Percentiles rank a stretch among this genome's conserved stretches.
These are phyloP conservation scores for Cladosporium oxysporum DNA, from an alignment of 2,329 filamentous ascomycete genomes.

Conservation along the genomic window DNA sequence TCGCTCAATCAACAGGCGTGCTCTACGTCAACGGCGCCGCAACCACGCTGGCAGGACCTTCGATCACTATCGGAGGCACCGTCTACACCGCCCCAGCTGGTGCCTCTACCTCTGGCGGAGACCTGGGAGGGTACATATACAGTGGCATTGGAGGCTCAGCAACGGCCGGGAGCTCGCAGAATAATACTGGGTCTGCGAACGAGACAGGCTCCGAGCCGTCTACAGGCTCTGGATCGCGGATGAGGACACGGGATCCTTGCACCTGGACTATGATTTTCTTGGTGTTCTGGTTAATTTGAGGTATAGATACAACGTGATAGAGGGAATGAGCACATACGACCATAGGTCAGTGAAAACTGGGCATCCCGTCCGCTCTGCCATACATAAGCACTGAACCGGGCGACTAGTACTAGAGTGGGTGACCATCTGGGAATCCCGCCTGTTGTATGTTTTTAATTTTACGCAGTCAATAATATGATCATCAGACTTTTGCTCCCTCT, in stretches of 20 bases:
- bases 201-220: background rate
- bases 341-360: background rate
- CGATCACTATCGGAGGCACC: conserved; percentile 3
- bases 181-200: background rate
- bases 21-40: conserved; percentile 5
- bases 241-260: background rate
- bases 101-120: background rate
- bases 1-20: background rate
- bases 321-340: background rate
- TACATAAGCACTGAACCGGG: no score
- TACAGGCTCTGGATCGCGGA: background rate
- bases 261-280: background rate
- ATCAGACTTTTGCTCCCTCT: no score
- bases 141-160: conserved; percentile 6
- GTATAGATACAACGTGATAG: background rate
- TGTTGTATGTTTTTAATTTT: background rate
- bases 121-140: conserved; percentile 9
- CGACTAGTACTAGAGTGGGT: no score
- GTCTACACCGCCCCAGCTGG: background rate
- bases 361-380: no score
- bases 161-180: background rate
- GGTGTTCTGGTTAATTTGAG: background rate
- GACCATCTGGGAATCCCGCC: no score
- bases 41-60: background rate
- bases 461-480: no score